Evolutionary conservation across 164 flowering plant genomes (phyloP).

Genomic region (Nymphaea colorata): DNA sequence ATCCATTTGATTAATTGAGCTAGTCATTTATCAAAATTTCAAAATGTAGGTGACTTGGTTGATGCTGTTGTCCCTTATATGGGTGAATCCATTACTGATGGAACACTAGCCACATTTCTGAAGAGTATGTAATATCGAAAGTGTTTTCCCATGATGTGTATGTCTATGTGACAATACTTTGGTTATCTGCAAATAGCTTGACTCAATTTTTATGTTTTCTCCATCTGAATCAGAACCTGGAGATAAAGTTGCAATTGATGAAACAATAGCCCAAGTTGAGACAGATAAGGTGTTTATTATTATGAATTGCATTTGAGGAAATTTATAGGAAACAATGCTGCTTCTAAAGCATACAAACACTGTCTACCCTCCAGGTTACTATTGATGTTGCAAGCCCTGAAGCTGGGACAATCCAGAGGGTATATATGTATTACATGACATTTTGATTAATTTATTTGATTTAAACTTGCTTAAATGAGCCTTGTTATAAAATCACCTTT

Average conservation of each 20-base stretch:
- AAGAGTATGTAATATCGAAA: constrained; percentile 46
- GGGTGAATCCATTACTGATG: constrained; percentile 98
- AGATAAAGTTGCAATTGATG: constrained; percentile 72
- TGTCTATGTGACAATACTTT: not conserved
- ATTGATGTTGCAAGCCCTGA: constrained; percentile 94
- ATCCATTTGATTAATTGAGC: not conserved
- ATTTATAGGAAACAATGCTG: no score
- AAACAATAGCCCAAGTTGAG: constrained; percentile 93
- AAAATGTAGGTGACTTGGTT: constrained; percentile 60
- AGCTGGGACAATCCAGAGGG: constrained; percentile 83
- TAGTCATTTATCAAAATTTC: not conserved
- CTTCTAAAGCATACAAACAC: no score
- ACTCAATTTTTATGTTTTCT: not conserved
- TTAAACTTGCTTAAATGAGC: no score
- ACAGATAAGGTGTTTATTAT: constrained; percentile 71
- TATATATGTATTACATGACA: constrained; percentile 9
- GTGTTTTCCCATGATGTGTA: no score
- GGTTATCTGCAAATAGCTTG: not conserved
- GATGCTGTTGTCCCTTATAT: constrained; percentile 92
- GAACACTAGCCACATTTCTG: constrained; percentile 75
- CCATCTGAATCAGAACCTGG: constrained; percentile 59
- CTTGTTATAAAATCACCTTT: no score
- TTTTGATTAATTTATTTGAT: no score
- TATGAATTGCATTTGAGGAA: no score
- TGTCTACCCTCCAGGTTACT: constrained; percentile 48